Base-by-base conservation (phyloP, 805 yeast species). In the Kurtzmaniella cleridarum region DNA sequence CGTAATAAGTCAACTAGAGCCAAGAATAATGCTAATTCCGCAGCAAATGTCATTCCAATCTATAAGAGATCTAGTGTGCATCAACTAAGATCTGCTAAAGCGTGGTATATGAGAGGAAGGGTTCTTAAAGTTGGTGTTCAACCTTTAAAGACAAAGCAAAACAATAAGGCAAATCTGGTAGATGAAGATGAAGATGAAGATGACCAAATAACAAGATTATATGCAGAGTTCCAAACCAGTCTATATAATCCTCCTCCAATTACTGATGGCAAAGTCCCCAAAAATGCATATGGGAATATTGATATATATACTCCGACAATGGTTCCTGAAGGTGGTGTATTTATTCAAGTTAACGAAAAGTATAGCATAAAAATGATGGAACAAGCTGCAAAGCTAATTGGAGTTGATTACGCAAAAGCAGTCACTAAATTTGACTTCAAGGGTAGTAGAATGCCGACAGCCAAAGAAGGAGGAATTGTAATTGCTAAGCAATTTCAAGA, bases 101-200 rank as follows among this genome's bases (percentile, higher is more conserved):
- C 84, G 1, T 93, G 98, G 98, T 86, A 81, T 52, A 73, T 84
- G 60, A 64, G 73, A 32, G 98, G 98, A 0, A 63, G 96, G 15
- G 71, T 79, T 0, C 57, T 93, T 28, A 85, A 79, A 50, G 57
- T 78, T 0, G 96, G 95, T 0, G 79, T 69, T 28, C 78, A 78
- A 45, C 83, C 93, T 0, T 52, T 80, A 48, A 78, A 81, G 46
- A 60, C 69, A 5, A 67, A 60, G 23, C 64, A 57, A 42, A 64
- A 65, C 26, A 27, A 45, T 39, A 30, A 40, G 20, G 36, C 18
- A 29, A 32, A 30, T 28, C 3, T 26, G 8, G 34, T 39, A 9
- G 38, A 35, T 2, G 38, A 41, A 18, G 66, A 53, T 12, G 75
- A 64, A 9, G 77, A 68, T 3, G 75, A 64, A 0, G 81, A 76